phyloP scores from a whole-genome alignment of 352 stramenopile genomes.

The Globisporangium solare region DNA sequence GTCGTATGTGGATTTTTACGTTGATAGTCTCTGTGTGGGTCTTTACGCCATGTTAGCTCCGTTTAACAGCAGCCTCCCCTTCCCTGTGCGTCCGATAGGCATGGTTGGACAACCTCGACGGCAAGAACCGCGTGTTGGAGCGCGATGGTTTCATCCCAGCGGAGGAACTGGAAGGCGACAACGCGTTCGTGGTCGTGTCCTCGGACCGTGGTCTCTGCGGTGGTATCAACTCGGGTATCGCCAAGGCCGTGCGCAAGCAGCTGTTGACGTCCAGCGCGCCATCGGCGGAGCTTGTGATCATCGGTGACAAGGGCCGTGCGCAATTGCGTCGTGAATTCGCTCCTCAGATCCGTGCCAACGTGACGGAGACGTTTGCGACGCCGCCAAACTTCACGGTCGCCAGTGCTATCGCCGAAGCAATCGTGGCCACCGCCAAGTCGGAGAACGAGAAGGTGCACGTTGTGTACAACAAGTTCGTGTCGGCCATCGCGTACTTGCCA shows the following conservation, averaged over 20 bases:
- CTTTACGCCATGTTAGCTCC: not conserved
- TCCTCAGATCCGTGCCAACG: conserved; percentile 61
- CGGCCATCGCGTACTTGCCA: conserved; percentile 94
- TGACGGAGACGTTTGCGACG: conserved; percentile 76
- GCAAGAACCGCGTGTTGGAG: conserved; percentile 79
- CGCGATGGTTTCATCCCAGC: conserved; percentile 78
- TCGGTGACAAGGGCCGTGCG: conserved; percentile 96
- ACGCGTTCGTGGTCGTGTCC: conserved; percentile 94
- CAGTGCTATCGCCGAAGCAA: conserved; percentile 86
- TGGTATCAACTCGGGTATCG: conserved; percentile 97
- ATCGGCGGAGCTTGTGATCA: conserved; percentile 89
- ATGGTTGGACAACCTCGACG: conserved; percentile 80
- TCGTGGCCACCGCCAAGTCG: conserved; percentile 53
- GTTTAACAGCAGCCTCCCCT: not conserved
- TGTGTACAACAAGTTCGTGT: conserved; percentile 97
- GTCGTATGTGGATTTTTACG: conserved; percentile 19
- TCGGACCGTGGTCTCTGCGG: conserved; percentile 98
- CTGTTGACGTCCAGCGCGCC: conserved; percentile 62
- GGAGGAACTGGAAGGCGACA: conserved; percentile 85
- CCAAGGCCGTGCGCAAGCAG: conserved; percentile 86
- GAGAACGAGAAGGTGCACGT: conserved; percentile 95
- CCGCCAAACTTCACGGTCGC: conserved; percentile 92
- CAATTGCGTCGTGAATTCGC: conserved; percentile 88
- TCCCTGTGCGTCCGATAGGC: conserved; percentile 11
- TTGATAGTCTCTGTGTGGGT: not conserved